phyloP scores from a whole-genome alignment of 306 rosid species.

The Betula pendula region DNA sequence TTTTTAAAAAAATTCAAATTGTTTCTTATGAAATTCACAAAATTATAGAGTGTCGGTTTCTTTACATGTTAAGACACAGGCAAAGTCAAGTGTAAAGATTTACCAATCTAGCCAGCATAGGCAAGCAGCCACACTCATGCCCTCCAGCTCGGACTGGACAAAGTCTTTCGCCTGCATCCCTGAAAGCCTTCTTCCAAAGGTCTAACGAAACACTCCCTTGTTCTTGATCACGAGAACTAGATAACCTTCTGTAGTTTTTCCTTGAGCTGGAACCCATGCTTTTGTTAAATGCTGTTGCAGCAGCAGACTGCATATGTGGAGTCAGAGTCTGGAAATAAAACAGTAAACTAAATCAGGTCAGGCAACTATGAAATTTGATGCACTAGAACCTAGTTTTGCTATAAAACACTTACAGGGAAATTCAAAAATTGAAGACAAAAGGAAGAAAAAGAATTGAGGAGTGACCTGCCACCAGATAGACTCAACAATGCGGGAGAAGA shows the following conservation, averaged over 20 bases:
- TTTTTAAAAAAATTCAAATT: background rate
- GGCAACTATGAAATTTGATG: conserved; percentile 18
- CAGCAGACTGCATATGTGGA: conserved; percentile 80
- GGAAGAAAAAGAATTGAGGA: conserved; percentile 6
- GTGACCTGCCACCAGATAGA: conserved; percentile 99
- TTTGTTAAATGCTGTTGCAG: conserved; percentile 41
- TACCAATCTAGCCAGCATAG: conserved; percentile 84
- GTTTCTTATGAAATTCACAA: background rate
- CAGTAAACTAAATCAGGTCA: conserved; percentile 23
- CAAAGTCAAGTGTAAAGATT: conserved; percentile 27
- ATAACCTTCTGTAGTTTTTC: conserved; percentile 44
- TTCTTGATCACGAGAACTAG: conserved; percentile 61
- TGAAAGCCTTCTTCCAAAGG: conserved; percentile 90
- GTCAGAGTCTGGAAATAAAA: conserved; percentile 70
- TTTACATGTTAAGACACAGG: background rate
- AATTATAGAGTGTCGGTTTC: background rate
- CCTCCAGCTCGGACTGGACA: conserved; percentile 96
- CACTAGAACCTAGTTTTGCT: conserved; percentile 9
- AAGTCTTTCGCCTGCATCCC: conserved; percentile 82
- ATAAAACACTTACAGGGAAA: conserved; percentile 12
- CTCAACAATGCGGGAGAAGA: conserved; percentile 90
- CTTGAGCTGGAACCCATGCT: conserved; percentile 37
- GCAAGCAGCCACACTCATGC: conserved; percentile 96
- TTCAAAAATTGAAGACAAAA: conserved; percentile 2
- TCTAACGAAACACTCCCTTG: conserved; percentile 68